Evolutionary conservation across 1,284 basidiomycete species (phyloP).

Genomic region (Malassezia globosa): DNA sequence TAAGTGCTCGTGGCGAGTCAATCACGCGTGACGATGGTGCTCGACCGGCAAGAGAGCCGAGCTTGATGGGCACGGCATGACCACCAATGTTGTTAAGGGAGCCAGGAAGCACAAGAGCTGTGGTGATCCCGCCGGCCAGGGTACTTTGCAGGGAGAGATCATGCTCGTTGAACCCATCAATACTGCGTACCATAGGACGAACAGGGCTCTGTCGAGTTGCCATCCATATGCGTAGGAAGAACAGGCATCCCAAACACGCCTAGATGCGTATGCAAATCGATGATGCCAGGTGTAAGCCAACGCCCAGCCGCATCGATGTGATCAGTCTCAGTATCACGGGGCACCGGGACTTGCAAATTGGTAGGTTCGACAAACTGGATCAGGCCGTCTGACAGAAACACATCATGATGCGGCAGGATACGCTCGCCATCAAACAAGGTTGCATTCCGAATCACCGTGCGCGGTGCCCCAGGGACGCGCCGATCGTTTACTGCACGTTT

Average conservation of each 20-base stretch:
- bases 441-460: constrained; percentile 64
- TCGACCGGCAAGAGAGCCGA: constrained; percentile 52
- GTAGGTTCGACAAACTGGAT: constrained; percentile 48
- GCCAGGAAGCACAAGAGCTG: constrained; percentile 58
- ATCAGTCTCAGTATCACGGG: neutral
- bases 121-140: constrained; percentile 60
- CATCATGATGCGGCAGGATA: constrained; percentile 52
- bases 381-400: constrained; percentile 50
- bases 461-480: constrained; percentile 57
- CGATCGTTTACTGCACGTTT: constrained; percentile 59
- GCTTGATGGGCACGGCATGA: constrained; percentile 61
- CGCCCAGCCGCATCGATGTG: constrained; percentile 25
- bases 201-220: constrained; percentile 49
- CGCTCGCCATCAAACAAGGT: constrained; percentile 68
- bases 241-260: constrained; percentile 48
- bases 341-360: neutral
- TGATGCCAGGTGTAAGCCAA: constrained; percentile 51
- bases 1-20: constrained; percentile 32
- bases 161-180: constrained; percentile 58
- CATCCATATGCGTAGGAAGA: constrained; percentile 52
- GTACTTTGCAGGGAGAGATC: constrained; percentile 55
- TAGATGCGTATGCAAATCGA: constrained; percentile 70
- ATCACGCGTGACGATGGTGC: constrained; percentile 27
- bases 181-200: constrained; percentile 56
- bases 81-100: constrained; percentile 58